Base-by-base conservation (phyloP, 2,329 filamentous ascomycete species). In the Nothopassalora personata region DNA sequence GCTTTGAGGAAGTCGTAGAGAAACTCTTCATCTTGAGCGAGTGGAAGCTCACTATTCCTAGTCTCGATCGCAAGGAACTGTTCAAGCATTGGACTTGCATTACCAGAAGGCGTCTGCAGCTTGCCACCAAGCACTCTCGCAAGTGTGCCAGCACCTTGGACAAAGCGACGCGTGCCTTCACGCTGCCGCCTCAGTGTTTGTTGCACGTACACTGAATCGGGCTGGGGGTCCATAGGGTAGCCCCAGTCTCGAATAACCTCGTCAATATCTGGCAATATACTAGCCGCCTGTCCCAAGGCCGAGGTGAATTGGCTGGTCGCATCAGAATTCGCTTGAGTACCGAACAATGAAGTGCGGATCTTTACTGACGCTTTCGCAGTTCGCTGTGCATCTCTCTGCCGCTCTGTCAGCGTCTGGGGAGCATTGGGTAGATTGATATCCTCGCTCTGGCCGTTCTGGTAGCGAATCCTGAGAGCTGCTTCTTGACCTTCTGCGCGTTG, bases 1-100 rank as follows among this genome's bases (percentile, higher is more conserved):
- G 84, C 83, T 68, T 83, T 85, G 28, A 87, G 65, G 64, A 87
- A 87, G 63, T 87, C 84, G 64, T 86, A 86, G n/a, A 78, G 78
- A 67, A 87, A 87, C 13, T 80, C 79, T 48, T 83, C 77, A 19
- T 76, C 73, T 7, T 65, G 64, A 11, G 75, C 67, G 19, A 77
- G 67, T 19, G 34, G 68, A 54, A 57, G 69, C 67, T 64, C 79
- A 70, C 67, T 82, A 75, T 23, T 74, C 71, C 50, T 76, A 71
- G 64, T 34, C 51, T 70, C 59, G 18, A 71, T 60, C n/a, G 55
- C 58, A 23, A 55, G 36, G 59, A 72, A 73, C 15, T 65, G 60
- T 23, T 57, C 58, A 23, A 69, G 53, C 23, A 69, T 45, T 10
- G 66, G 63, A 53, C 59, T 67, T 11, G 57, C 50, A 34, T 10